Evolutionary conservation across 2,329 filamentous ascomycete species (phyloP).

Genomic region (Diaporthe amygdali): DNA sequence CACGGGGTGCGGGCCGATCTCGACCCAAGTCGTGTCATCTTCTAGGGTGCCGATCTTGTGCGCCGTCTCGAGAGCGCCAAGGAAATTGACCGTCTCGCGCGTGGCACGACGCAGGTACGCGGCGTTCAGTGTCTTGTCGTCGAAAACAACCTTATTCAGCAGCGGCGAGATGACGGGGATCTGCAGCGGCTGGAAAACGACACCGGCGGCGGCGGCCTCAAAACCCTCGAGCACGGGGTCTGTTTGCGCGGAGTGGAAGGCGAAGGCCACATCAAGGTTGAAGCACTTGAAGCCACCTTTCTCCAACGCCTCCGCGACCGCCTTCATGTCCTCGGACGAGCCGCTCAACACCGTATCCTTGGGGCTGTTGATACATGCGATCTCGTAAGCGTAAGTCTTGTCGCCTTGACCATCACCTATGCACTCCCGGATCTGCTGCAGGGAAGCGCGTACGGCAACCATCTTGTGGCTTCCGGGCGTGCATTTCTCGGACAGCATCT

Average conservation of each 20-base stretch:
- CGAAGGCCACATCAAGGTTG: constrained; percentile 41
- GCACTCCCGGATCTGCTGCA: constrained; percentile 31
- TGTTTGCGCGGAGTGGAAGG: constrained; percentile 43
- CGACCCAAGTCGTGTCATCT: constrained; percentile 54
- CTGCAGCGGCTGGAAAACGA: not conserved
- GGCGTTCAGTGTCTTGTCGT: constrained; percentile 9
- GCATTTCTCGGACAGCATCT: constrained; percentile 61
- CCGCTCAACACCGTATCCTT: constrained; percentile 68
- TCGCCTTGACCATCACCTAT: constrained; percentile 30
- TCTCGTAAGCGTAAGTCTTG: constrained; percentile 31
- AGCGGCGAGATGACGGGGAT: constrained; percentile 9
- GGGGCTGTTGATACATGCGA: constrained; percentile 69
- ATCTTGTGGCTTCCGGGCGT: constrained; percentile 41
- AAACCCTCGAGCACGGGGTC: constrained; percentile 53
- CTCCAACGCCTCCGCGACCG: constrained; percentile 3
- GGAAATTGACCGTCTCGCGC: constrained; percentile 71
- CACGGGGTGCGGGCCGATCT: constrained; percentile 72
- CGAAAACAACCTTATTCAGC: not conserved
- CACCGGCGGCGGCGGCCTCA: constrained; percentile 36
- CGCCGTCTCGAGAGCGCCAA: constrained; percentile 43
- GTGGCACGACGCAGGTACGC: not conserved
- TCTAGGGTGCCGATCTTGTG: not conserved
- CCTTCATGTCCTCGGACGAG: constrained; percentile 48
- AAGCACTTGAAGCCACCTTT: constrained; percentile 36
- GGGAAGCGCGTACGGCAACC: constrained; percentile 37